A percentile compares a stretch with the other conserved stretches of the same genome.
phyloP scores from a whole-genome alignment of 1,284 basidiomycete genomes.

The Phellopilus nigrolimitatus region DNA sequence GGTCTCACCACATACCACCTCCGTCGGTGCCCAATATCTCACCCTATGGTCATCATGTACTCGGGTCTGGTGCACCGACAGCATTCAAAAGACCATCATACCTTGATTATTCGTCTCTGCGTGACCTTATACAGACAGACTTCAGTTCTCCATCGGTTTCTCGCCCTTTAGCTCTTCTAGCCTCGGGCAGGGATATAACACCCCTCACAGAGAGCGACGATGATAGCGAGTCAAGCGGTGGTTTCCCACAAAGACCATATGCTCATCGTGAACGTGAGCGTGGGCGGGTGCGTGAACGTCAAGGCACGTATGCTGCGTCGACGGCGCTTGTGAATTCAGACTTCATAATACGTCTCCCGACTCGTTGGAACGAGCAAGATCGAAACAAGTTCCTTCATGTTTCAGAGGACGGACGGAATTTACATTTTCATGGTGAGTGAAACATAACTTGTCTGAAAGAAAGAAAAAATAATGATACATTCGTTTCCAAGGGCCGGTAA shows the following conservation, averaged over 20 bases:
- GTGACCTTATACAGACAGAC: slow-evolving; percentile 63
- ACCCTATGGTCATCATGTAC: slow-evolving; percentile 7
- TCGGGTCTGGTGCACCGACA: slow-evolving; percentile 24
- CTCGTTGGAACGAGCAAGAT: slow-evolving; percentile 71
- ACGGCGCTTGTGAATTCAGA: slow-evolving; percentile 28
- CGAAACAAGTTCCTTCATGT: slow-evolving; percentile 56
- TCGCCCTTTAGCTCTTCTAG: not conserved
- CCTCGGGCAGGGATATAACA: slow-evolving; percentile 26
- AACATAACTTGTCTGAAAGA: slow-evolving; percentile 2
- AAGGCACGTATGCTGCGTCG: slow-evolving; percentile 4
- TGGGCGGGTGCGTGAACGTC: slow-evolving; percentile 19
- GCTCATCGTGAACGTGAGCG: slow-evolving; percentile 12
- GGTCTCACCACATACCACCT: not conserved
- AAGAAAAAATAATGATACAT: slow-evolving; percentile 5
- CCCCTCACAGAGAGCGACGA: slow-evolving; percentile 55
- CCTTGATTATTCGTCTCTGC: slow-evolving; percentile 67
- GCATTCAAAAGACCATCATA: slow-evolving; percentile 65
- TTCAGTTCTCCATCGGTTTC: slow-evolving; percentile 31
- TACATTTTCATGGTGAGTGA: slow-evolving; percentile 56
- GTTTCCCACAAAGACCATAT: slow-evolving; percentile 25
- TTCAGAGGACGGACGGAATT: slow-evolving; percentile 63
- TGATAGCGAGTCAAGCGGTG: slow-evolving; percentile 46
- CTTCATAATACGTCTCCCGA: slow-evolving; percentile 60
- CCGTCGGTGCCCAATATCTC: not conserved
- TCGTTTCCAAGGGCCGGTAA: slow-evolving; percentile 37